phyloP scores from a whole-genome alignment of 164 flowering plant genomes.

The Stephania yunnanensis region DNA sequence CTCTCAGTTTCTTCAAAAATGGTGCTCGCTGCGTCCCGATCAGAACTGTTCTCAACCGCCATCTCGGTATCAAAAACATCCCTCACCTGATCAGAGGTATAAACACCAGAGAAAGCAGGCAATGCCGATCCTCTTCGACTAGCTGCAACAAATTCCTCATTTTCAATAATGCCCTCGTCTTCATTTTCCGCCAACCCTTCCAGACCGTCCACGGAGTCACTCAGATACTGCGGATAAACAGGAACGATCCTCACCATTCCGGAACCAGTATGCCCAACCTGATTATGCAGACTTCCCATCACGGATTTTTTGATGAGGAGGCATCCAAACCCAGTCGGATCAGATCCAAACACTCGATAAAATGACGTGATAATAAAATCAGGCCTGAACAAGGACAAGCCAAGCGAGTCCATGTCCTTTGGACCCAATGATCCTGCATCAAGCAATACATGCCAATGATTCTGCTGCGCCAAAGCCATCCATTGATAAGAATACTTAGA shows the following conservation, averaged over 20 bases:
- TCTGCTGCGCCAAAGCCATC: constrained; percentile 97
- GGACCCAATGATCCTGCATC: constrained; percentile 98
- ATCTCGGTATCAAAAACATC: constrained; percentile 85
- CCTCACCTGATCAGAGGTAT: constrained; percentile 72
- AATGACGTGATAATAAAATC: constrained; percentile 88
- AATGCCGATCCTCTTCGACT: constrained; percentile 41
- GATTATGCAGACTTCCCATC: constrained; percentile 63
- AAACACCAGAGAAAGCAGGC: constrained; percentile 92
- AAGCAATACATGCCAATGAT: constrained; percentile 88
- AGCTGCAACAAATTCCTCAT: constrained; percentile 37
- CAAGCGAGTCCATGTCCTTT: constrained; percentile 93
- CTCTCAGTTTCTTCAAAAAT: constrained; percentile 84
- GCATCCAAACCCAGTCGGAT: constrained; percentile 95
- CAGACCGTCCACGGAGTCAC: constrained; percentile 70
- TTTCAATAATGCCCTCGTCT: constrained; percentile 36
- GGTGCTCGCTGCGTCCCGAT: constrained; percentile 81
- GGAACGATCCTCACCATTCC: constrained; percentile 91
- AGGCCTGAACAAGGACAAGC: constrained; percentile 78
- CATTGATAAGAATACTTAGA: constrained; percentile 92
- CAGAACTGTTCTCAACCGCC: constrained; percentile 69
- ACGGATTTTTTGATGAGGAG: constrained; percentile 87
- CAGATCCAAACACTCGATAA: constrained; percentile 80
- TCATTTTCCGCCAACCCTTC: constrained; percentile 45
- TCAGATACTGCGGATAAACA: constrained; percentile 62
- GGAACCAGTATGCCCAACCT: constrained; percentile 63